phyloP scores from a whole-genome alignment of 1,284 basidiomycete genomes.

The Fomitopsis betulina region DNA sequence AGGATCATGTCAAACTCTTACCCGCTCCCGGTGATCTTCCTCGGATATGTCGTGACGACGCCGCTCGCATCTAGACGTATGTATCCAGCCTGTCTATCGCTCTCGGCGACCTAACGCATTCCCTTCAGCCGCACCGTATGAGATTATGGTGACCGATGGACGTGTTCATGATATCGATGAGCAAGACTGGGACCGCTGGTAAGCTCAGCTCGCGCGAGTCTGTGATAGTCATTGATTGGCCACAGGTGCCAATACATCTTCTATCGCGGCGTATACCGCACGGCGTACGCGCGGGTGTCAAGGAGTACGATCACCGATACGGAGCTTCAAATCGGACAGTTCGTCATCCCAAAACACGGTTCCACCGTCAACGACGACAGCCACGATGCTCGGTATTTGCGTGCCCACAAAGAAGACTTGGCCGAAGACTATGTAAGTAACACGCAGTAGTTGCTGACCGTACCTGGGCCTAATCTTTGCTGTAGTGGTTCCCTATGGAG shows the following conservation, averaged over 20 bases:
- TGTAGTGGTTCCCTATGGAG: constrained; percentile 71
- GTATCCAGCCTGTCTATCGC: constrained; percentile 19
- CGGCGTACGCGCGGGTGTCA: constrained; percentile 70
- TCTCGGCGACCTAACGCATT: not conserved
- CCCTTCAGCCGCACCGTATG: constrained; percentile 72
- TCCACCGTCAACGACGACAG: constrained; percentile 53
- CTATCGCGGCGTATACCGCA: constrained; percentile 78
- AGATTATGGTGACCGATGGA: constrained; percentile 75
- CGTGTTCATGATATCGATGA: constrained; percentile 72
- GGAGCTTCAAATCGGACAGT: constrained; percentile 78
- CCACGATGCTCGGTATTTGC: constrained; percentile 58
- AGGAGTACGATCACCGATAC: constrained; percentile 73
- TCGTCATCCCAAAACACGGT: constrained; percentile 64
- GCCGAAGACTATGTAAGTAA: constrained; percentile 55
- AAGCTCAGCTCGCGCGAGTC: constrained; percentile 13
- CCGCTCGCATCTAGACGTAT: constrained; percentile 69
- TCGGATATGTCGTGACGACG: constrained; percentile 84
- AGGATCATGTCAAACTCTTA: constrained; percentile 72
- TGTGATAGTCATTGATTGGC: not conserved
- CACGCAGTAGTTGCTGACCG: not conserved
- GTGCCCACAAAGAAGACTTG: constrained; percentile 62
- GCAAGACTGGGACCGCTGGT: constrained; percentile 72
- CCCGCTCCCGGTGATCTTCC: constrained; percentile 79
- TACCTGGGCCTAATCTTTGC: not conserved
- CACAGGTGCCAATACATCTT: constrained; percentile 85